phyloP scores from a whole-genome alignment of 495 filamentous ascomycete genomes.

The Thermothielavioides terrestris region DNA sequence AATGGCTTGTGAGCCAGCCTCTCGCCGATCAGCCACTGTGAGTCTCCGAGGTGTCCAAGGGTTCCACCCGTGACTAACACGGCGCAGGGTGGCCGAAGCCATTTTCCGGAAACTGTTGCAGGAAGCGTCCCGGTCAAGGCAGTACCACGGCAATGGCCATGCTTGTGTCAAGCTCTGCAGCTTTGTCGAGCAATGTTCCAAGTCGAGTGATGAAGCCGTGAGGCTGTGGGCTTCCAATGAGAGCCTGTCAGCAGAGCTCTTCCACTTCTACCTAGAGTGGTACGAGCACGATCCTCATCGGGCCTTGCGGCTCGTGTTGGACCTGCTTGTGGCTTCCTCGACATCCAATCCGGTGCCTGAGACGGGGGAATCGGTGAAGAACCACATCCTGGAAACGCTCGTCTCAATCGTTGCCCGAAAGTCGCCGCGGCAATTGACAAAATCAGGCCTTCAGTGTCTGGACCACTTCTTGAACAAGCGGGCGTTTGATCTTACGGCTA shows the following conservation, averaged over 20 bases:
- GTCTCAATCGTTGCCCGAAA: slow-evolving; percentile 43
- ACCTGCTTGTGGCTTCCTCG: slow-evolving; percentile 47
- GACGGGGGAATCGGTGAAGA: slow-evolving; percentile 28
- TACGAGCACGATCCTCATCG: slow-evolving; percentile 67
- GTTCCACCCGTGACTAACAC: slow-evolving; percentile 1
- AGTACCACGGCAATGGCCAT: slow-evolving; percentile 28
- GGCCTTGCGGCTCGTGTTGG: slow-evolving; percentile 64
- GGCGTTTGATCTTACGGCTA: slow-evolving; percentile 34
- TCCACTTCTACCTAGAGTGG: slow-evolving; percentile 63
- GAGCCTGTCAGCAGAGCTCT: slow-evolving; percentile 48
- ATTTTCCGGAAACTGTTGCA: slow-evolving; percentile 33
- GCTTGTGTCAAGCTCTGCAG: slow-evolving; percentile 46
- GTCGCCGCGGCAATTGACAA: slow-evolving; percentile 47
- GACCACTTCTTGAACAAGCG: slow-evolving; percentile 51
- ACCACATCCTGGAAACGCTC: slow-evolving; percentile 32
- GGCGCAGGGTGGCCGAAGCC: slow-evolving; percentile 20
- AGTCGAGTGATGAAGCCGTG: slow-evolving; percentile 33
- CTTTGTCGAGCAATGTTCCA: slow-evolving; percentile 46
- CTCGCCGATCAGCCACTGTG: slow-evolving; percentile 13
- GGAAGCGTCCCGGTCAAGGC: slow-evolving; percentile 37
- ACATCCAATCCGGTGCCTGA: slow-evolving; percentile 38
- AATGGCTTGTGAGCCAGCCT: slow-evolving; percentile 22
- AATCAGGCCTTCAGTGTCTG: slow-evolving; percentile 53
- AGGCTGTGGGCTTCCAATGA: slow-evolving; percentile 41
- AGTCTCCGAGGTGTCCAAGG: neutral